Evolutionary conservation across 2,329 filamentous ascomycete genomes (phyloP).

Genomic region (Hymenoscyphus fructigenus): DNA sequence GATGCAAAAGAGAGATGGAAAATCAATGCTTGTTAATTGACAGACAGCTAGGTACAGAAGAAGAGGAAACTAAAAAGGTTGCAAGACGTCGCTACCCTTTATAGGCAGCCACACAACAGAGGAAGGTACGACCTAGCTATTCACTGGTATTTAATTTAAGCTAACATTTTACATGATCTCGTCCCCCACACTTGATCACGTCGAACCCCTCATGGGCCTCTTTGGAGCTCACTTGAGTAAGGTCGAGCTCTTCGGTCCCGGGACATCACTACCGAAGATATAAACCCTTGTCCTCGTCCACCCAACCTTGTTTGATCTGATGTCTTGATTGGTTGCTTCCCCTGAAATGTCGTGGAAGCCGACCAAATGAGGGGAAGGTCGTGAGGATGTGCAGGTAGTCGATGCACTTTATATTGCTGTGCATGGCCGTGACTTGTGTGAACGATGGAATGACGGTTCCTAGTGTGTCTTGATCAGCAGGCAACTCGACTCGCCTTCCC

Average conservation of each 20-base stretch:
- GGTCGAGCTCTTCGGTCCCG: not conserved
- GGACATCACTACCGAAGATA: constrained; percentile 3
- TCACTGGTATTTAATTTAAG: not conserved
- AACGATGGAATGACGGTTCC: not conserved
- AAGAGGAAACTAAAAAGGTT: not conserved
- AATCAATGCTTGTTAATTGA: not conserved
- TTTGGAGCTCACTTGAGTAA: constrained; percentile 6
- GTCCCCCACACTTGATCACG: constrained; percentile 9
- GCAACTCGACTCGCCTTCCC: constrained; percentile 4
- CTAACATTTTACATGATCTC: not conserved
- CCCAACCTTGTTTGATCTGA: constrained; percentile 9
- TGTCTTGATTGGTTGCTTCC: constrained; percentile 23
- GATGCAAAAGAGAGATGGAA: not conserved
- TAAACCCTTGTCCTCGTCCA: not conserved
- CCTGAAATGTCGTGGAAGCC: constrained; percentile 12
- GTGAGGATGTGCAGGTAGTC: not conserved
- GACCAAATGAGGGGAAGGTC: constrained; percentile 10
- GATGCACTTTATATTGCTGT: not conserved
- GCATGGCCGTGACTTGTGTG: not conserved
- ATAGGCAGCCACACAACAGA: not conserved
- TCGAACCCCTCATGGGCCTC: not conserved
- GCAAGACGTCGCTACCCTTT: not conserved
- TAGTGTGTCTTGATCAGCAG: not conserved
- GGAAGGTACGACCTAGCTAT: not conserved
- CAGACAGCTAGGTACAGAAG: not conserved